Evolutionary conservation across 73 alveolate species (phyloP), one percentile per base, ranked within the genome.

Genomic region (Halteria grandinella): DNA sequence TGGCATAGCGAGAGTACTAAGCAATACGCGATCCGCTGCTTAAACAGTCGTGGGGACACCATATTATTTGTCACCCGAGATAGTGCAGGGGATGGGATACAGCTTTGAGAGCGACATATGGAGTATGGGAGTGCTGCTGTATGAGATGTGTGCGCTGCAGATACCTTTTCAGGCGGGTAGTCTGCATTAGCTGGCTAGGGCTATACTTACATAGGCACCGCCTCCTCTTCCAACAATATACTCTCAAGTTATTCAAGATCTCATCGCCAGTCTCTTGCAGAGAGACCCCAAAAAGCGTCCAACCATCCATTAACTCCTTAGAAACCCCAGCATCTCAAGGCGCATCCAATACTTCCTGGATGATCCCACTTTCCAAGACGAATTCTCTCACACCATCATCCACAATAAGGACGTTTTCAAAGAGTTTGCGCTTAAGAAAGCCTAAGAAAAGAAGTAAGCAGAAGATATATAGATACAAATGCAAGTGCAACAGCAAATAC

Each of bases 11-110:
- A 90, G 85, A 76, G 93, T 82, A 0, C 57, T 92, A 55, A 53
- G 79, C 34, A 78, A 77, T 55, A 92, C 97, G 0, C 59, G 87
- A 80, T 90, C 79, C 33, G 90, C 89, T 49, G 96, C 97, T 33
- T 71, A 55, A 40, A 90, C 98, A 0, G 53, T 83, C 55, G 92
- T 91, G 52, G 98, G 97, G 28, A 93, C 98, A 11, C 98, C 97
- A 6, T 87, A 93, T 63, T 93, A 90, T 55, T 75, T 90, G 37
- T 60, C 96, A 3, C 98, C 98, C 21, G 98, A 93, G 72, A 93
- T 93, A 5, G 79, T 93, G 10, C 79, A 74, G 47, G 75, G 76
- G 49, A 83, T 72, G 39, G 89, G 87, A 28, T 85, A 88, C 55
- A 47, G 83, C 27, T 88, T 86, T 37, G 75, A 87, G 55, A 77